Percentiles rank a stretch among this genome's conserved stretches.
Evolutionary conservation across 345 rosid genomes (phyloP).

Genomic region (Corymbia maculata): DNA sequence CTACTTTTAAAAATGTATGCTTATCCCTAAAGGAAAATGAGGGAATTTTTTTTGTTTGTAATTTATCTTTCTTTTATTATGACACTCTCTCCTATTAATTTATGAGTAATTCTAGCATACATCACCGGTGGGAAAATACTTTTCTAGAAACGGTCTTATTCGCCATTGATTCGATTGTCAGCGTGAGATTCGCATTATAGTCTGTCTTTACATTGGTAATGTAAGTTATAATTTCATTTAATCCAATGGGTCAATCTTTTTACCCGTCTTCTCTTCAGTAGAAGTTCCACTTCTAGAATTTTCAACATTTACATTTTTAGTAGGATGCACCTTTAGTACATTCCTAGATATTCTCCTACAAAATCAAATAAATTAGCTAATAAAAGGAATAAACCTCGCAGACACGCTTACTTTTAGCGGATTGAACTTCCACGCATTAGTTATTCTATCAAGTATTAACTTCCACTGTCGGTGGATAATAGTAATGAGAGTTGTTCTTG

Average conservation of each 20-base stretch:
- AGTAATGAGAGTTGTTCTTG: neutral
- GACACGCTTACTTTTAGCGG: neutral
- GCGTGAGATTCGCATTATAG: neutral
- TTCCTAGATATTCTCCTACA: neutral
- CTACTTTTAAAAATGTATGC: neutral
- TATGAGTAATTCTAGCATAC: neutral
- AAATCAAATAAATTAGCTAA: neutral
- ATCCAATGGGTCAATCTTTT: neutral
- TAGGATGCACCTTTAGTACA: neutral
- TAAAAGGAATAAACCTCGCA: neutral
- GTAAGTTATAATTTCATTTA: neutral
- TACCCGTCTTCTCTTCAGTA: neutral
- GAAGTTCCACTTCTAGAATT: neutral
- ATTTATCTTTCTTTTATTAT: neutral
- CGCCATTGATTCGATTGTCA: neutral
- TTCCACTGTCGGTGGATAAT: neutral
- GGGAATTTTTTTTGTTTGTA: neutral
- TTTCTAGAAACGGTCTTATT: neutral
- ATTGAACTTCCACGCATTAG: neutral
- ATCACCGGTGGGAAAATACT: neutral
- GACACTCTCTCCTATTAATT: neutral
- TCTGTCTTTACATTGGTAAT: neutral
- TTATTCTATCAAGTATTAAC: neutral
- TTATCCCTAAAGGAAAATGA: neutral
- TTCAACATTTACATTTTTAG: neutral